Percentiles rank a stretch among this genome's conserved stretches.
Conservation (phyloP, 2,329 filamentous ascomycete species). For the Claviceps arundinis region DNA sequence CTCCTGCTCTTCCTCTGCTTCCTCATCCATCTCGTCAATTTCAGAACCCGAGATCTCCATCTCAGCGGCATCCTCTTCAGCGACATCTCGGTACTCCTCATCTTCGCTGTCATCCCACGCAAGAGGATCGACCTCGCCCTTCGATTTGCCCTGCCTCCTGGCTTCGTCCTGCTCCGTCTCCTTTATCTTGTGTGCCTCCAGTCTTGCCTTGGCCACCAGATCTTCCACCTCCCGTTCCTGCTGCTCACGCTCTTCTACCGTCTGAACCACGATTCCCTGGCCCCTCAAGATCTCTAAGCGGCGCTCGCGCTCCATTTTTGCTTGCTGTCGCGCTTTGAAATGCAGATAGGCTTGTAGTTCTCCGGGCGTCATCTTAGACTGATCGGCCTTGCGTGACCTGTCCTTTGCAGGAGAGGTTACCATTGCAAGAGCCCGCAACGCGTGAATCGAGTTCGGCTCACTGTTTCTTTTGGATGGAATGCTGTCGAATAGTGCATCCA, state of each 20-base stretch:
- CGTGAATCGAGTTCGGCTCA: constrained; percentile 50
- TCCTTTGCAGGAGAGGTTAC: constrained; percentile 49
- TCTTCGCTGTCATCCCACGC: constrained; percentile 45
- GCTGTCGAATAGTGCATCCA: constrained; percentile 56
- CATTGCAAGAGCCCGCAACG: constrained; percentile 62
- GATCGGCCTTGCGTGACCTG: constrained; percentile 28
- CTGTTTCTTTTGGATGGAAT: constrained; percentile 49
- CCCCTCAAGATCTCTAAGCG: constrained; percentile 64
- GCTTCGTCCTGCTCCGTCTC: constrained; percentile 61
- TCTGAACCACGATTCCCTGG: constrained; percentile 71
- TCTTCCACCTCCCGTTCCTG: constrained; percentile 79
- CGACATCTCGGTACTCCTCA: constrained; percentile 33
- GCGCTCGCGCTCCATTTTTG: constrained; percentile 61
- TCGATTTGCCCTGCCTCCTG: constrained; percentile 46
- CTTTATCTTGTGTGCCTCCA: constrained; percentile 63
- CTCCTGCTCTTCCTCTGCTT: constrained; percentile 25
- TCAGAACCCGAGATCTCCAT: constrained; percentile 34
- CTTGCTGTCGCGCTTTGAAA: constrained; percentile 66
- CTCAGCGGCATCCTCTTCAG: constrained; percentile 23
- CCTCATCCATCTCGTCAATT: constrained; percentile 20
- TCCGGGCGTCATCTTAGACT: constrained; percentile 48
- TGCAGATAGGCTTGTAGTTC: constrained; percentile 58
- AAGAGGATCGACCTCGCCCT: constrained; percentile 34
- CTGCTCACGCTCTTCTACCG: constrained; percentile 70
- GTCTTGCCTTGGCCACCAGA: constrained; percentile 69